Evolutionary conservation across 805 yeast genomes (phyloP).

Genomic region (Ogataea dorogensis): DNA sequence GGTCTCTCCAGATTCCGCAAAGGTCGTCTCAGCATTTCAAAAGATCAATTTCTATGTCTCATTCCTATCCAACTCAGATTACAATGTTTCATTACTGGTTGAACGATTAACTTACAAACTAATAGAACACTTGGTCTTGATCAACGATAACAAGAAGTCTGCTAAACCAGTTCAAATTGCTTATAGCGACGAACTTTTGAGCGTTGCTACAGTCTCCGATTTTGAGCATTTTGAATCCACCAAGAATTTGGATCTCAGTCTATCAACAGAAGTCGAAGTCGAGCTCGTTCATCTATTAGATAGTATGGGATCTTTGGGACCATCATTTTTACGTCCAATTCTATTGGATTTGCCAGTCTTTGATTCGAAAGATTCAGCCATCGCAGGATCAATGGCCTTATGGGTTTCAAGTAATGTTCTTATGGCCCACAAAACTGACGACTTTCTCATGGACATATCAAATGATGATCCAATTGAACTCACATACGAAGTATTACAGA

Average conservation of each 20-base stretch:
- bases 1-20: conserved; percentile 29
- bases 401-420: conserved; percentile 4
- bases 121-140: conserved; percentile 15
- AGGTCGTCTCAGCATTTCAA: conserved; percentile 12
- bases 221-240: conserved; percentile 1
- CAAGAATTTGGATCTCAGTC: background rate
- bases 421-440: background rate
- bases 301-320: background rate
- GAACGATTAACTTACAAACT: conserved; percentile 12
- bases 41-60: conserved; percentile 15
- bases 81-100: conserved; percentile 5
- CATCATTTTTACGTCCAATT: background rate
- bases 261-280: conserved; percentile 1
- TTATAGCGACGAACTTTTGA: conserved; percentile 23
- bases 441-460: conserved; percentile 2
- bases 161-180: conserved; percentile 7
- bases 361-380: conserved; percentile 1
- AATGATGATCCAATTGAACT: conserved; percentile 8
- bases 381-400: conserved; percentile 2
- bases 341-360: background rate
- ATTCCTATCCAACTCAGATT: conserved; percentile 9
- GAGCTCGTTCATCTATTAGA: background rate
- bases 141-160: conserved; percentile 2
- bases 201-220: conserved; percentile 13
- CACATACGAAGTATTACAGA: conserved; percentile 35